These are phyloP conservation scores for Meyerozyma sp. DNA, from an alignment of 1,139 yeast species.

Conservation along the genomic window DNA sequence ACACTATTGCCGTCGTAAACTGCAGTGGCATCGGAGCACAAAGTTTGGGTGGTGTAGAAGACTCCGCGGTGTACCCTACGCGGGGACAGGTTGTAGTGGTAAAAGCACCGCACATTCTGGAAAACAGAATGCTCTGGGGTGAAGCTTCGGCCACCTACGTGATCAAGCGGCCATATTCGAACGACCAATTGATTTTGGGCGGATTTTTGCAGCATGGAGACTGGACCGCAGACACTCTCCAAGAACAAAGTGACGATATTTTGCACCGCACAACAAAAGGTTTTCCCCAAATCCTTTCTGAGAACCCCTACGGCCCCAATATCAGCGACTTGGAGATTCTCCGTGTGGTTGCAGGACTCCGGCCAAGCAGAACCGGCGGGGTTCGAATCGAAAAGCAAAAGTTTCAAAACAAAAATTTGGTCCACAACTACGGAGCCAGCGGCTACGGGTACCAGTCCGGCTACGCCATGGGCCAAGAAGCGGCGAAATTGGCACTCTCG, in stretches of 20 bases:
- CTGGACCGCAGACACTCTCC: constrained; percentile 10
- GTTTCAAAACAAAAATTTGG: constrained; percentile 3
- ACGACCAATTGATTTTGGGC: constrained; percentile 13
- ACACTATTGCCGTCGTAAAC: constrained; percentile 9
- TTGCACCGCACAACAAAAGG: constrained; percentile 9
- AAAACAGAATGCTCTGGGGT: constrained; percentile 8
- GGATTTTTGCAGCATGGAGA: constrained; percentile 13
- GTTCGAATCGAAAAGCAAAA: constrained; percentile 11
- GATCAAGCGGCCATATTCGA: constrained; percentile 13
- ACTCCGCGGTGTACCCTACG: constrained; percentile 5
- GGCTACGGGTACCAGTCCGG: constrained; percentile 17
- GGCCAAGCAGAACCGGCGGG: constrained; percentile 15
- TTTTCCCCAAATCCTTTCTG: constrained; percentile 9
- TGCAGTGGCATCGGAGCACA: constrained; percentile 15
- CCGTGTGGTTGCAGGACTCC: constrained; percentile 11
- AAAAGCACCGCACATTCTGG: constrained; percentile 9
- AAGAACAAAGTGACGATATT: constrained; percentile 10
- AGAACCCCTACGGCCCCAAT: constrained; percentile 10
- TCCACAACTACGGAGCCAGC: constrained; percentile 17
- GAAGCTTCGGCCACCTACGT: constrained; percentile 11
- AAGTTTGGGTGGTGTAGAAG: constrained; percentile 11
- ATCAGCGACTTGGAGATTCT: constrained; percentile 10
- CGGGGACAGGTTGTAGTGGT: constrained; percentile 10
- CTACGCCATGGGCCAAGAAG: constrained; percentile 13
- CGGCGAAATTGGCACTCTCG: constrained; percentile 2